These are phyloP conservation scores for Pseudocohnilembus persalinus DNA, from an alignment of 169 alveolate genomes.

Conservation along the genomic window DNA sequence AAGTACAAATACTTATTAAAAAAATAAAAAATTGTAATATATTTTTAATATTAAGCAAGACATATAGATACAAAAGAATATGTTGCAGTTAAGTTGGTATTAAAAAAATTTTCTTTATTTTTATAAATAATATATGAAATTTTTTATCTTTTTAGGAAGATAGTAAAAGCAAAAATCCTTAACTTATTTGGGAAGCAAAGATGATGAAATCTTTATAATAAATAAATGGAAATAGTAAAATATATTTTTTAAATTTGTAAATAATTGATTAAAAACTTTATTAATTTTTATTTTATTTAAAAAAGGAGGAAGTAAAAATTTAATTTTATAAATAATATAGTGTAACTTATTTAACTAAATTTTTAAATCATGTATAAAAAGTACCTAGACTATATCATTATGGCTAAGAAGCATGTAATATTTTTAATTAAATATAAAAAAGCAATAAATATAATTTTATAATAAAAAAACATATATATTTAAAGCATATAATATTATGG, in stretches of 20 bases:
- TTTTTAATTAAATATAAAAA: background rate
- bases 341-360: too few relatives aligned
- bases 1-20: too few relatives aligned
- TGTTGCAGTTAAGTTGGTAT: constrained; percentile 53
- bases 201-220: constrained; percentile 30
- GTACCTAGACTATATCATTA: constrained; percentile 24
- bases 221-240: background rate
- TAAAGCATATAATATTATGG: constrained; percentile 45
- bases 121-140: background rate
- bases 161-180: constrained; percentile 46
- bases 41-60: constrained; percentile 29
- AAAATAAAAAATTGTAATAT: too few relatives aligned
- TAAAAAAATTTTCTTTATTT: too few relatives aligned
- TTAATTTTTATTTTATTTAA: too few relatives aligned
- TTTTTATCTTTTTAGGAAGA: constrained; percentile 39
- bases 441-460: too few relatives aligned
- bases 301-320: constrained; percentile 1
- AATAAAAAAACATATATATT: too few relatives aligned
- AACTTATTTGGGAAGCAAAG: constrained; percentile 52
- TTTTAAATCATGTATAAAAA: background rate
- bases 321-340: background rate
- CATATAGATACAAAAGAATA: constrained; percentile 52
- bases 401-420: constrained; percentile 21
- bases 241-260: too few relatives aligned
- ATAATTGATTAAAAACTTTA: too few relatives aligned